Conservation (phyloP, 1,139 yeast genomes). For the Saccharomyces hybrid region DNA sequence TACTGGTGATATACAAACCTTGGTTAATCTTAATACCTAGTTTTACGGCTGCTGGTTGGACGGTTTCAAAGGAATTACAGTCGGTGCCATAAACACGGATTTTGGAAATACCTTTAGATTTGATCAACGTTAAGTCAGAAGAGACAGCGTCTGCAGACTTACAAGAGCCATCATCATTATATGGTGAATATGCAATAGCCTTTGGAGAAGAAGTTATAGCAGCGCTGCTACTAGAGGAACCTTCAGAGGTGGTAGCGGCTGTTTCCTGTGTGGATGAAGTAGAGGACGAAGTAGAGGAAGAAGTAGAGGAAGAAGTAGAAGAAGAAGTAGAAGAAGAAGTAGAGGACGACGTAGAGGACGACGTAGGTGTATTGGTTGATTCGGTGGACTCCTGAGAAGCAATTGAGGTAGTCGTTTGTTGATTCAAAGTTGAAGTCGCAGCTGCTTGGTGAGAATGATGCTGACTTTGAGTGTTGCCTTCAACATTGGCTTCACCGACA, state of each 20-base stretch:
- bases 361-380: slow-evolving; percentile 6
- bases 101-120: slow-evolving; percentile 51
- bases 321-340: no score
- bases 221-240: slow-evolving; percentile 17
- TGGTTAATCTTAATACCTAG: slow-evolving; percentile 72
- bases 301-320: no score
- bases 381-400: slow-evolving; percentile 10
- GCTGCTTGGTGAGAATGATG: slow-evolving; percentile 5
- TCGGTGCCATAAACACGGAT: slow-evolving; percentile 82
- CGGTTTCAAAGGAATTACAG: slow-evolving; percentile 60
- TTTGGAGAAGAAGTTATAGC: slow-evolving; percentile 38
- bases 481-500: background rate
- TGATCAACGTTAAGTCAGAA: slow-evolving; percentile 53
- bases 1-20: slow-evolving; percentile 70
- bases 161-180: slow-evolving; percentile 59
- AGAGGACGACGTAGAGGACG: background rate
- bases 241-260: slow-evolving; percentile 5
- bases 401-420: slow-evolving; percentile 5
- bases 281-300: background rate
- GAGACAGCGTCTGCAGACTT: slow-evolving; percentile 48
- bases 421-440: slow-evolving; percentile 1
- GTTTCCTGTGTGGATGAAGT: slow-evolving; percentile 1
- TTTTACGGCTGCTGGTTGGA: slow-evolving; percentile 52
- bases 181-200: slow-evolving; percentile 74
- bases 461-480: background rate